phyloP scores from a whole-genome alignment of 345 rosid genomes.

The Rhodamnia argentea region DNA sequence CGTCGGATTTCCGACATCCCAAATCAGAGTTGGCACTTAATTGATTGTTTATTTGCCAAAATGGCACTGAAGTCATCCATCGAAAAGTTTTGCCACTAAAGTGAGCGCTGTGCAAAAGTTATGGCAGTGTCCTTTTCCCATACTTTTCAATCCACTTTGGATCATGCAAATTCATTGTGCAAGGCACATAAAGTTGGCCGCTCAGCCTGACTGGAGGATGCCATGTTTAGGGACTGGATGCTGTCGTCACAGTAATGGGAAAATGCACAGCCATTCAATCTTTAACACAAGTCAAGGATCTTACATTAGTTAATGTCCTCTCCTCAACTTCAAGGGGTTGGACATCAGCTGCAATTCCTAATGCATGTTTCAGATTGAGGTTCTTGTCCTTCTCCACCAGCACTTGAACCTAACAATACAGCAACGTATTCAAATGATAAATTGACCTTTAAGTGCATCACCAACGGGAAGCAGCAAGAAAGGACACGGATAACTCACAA shows the following conservation, averaged over 20 bases:
- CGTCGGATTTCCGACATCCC: neutral
- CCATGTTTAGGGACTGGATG: neutral
- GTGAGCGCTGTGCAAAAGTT: neutral
- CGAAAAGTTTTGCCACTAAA: neutral
- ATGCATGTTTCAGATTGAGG: conserved; percentile 50
- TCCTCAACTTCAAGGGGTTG: conserved; percentile 63
- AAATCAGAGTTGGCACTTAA: neutral
- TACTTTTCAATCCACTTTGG: neutral
- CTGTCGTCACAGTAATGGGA: neutral
- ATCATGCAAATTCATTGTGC: neutral
- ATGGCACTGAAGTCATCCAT: neutral
- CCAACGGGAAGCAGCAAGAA: neutral
- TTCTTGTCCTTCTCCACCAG: conserved; percentile 66
- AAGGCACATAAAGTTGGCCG: neutral
- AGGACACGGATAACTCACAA: conserved; percentile 44
- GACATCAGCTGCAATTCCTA: conserved; percentile 63
- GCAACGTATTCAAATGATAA: neutral
- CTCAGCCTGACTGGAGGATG: neutral
- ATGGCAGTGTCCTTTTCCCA: neutral
- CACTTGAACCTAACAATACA: conserved; percentile 60
- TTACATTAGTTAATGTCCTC: conserved; percentile 58
- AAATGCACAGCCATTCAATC: neutral
- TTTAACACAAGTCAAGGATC: neutral
- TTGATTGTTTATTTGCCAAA: neutral
- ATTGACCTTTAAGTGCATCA: neutral